Evolutionary conservation across 495 filamentous ascomycete species (phyloP).

Genomic region (Lophium mytilinum): DNA sequence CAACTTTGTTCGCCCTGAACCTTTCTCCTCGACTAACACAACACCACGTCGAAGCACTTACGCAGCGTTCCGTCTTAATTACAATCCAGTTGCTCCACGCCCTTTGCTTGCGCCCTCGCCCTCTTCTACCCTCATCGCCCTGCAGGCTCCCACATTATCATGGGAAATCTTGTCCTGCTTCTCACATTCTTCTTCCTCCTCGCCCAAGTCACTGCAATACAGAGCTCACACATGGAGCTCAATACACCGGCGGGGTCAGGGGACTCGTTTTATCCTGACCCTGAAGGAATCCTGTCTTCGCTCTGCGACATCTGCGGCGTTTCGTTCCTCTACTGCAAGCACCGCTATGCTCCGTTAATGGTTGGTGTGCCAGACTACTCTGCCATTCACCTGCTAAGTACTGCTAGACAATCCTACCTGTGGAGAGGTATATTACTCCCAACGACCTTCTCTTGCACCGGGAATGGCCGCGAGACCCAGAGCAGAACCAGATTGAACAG

Average conservation of each 20-base stretch:
- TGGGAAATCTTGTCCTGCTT: conserved; percentile 10
- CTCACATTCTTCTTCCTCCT: conserved; percentile 9
- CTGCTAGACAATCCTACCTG: background rate
- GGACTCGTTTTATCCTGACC: conserved; percentile 16
- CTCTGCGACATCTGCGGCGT: conserved; percentile 13
- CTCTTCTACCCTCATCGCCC: background rate
- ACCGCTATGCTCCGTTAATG: background rate
- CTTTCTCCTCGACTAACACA: background rate
- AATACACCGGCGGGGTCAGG: conserved; percentile 1
- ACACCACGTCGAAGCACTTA: background rate
- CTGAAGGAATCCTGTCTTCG: conserved; percentile 13
- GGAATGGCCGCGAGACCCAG: conserved; percentile 13
- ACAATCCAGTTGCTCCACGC: background rate
- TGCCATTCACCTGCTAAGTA: too few species aligned
- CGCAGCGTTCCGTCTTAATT: background rate
- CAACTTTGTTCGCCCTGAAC: background rate
- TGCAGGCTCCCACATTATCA: conserved; percentile 3
- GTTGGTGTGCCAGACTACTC: too few species aligned
- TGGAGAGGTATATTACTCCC: conserved; percentile 5
- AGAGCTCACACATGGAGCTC: conserved; percentile 7
- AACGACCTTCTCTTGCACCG: conserved; percentile 10
- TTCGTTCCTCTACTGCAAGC: conserved; percentile 7
- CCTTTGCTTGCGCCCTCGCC: background rate
- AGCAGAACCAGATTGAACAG: background rate
- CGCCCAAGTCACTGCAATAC: conserved; percentile 3